Conservation (phyloP, 331 rosid species). For the Phaseolus coccineus region DNA sequence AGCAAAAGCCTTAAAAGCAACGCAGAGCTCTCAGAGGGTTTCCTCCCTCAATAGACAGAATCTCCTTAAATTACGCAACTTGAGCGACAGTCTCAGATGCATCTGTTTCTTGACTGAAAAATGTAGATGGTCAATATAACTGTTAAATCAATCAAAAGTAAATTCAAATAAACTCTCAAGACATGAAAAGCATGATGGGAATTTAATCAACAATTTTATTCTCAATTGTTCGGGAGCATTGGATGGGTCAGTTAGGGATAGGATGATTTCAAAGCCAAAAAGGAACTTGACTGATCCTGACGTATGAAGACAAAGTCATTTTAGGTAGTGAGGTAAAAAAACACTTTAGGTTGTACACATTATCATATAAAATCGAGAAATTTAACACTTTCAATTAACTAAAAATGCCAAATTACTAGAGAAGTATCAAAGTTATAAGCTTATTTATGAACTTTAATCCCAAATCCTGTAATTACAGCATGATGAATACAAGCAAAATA, state of each 20-base stretch:
- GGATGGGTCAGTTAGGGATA: background rate
- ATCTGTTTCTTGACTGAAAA: conserved; percentile 76
- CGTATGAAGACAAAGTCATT: background rate
- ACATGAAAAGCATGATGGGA: conserved; percentile 3
- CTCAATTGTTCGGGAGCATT: background rate
- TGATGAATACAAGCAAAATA: conserved; percentile 6
- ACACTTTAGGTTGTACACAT: background rate
- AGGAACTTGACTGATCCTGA: conserved; percentile 12
- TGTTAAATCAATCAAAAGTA: conserved; percentile 13
- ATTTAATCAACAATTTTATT: conserved; percentile 34
- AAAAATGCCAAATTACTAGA: conserved; percentile 1
- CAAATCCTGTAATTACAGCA: conserved; percentile 5
- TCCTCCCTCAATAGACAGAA: conserved; percentile 29
- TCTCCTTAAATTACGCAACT: conserved; percentile 52
- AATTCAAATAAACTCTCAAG: conserved; percentile 8
- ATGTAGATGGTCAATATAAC: conserved; percentile 29
- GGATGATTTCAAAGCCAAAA: background rate
- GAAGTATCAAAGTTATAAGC: background rate
- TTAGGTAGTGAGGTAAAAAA: conserved; percentile 5
- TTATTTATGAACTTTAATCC: background rate
- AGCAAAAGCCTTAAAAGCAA: conserved; percentile 25
- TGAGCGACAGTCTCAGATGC: conserved; percentile 77
- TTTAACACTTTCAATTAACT: conserved; percentile 12
- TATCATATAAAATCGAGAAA: conserved; percentile 29
- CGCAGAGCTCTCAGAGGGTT: conserved; percentile 30